Evolutionary conservation across 768 basidiomycete genomes (phyloP).

Genomic region (Cystobasidium ongulense): DNA sequence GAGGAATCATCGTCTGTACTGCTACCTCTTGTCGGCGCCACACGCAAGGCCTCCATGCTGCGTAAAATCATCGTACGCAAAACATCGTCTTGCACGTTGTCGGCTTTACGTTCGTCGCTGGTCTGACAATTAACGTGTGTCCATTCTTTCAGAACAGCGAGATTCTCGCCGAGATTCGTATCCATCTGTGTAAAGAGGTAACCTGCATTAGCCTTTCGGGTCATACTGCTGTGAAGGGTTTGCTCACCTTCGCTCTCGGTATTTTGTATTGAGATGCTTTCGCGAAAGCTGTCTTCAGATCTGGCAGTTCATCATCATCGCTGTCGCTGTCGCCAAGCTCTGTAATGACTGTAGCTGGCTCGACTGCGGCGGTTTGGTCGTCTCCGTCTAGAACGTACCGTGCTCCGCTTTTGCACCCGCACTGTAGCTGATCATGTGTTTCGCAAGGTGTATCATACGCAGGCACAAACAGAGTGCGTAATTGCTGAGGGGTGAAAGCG

Average conservation of each 20-base stretch:
- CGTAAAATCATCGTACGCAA: conserved; percentile 51
- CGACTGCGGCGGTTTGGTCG: not conserved
- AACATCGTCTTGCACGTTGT: conserved; percentile 59
- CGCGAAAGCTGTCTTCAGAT: conserved; percentile 22
- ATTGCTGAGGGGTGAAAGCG: conserved; percentile 75
- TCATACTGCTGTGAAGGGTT: not conserved
- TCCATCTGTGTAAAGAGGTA: not conserved
- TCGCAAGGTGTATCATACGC: conserved; percentile 70
- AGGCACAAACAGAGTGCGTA: conserved; percentile 86
- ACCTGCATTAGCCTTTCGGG: not conserved
- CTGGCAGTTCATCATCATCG: conserved; percentile 11
- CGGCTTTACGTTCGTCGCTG: conserved; percentile 49
- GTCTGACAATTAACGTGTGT: conserved; percentile 64
- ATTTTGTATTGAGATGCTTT: conserved; percentile 36
- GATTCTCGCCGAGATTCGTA: conserved; percentile 36
- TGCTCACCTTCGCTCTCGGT: not conserved
- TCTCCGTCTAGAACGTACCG: not conserved
- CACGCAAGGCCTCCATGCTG: conserved; percentile 2
- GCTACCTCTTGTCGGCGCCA: not conserved
- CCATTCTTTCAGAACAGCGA: conserved; percentile 69
- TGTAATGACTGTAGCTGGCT: not conserved
- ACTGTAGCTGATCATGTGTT: conserved; percentile 85
- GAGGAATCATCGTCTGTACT: not conserved
- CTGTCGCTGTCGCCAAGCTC: not conserved
- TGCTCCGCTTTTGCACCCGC: conserved; percentile 51